phyloP scores from a whole-genome alignment of 768 basidiomycete species.

The Phlebiopsis gigantea region DNA sequence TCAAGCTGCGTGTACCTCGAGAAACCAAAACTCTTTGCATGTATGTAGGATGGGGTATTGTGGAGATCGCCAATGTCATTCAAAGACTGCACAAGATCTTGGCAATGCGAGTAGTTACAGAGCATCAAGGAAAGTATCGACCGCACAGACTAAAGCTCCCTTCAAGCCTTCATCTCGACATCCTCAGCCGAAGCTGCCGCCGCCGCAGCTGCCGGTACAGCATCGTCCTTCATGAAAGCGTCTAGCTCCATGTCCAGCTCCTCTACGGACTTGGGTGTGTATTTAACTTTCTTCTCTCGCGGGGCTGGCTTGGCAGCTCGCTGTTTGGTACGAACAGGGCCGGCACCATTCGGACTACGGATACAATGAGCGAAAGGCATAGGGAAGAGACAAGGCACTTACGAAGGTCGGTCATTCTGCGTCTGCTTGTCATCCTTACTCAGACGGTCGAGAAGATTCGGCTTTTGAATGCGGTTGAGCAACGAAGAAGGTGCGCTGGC shows the following conservation, averaged over 20 bases:
- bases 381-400: neutral
- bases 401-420: neutral
- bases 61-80: too few relatives aligned
- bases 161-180: slow-evolving; percentile 46
- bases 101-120: too few relatives aligned
- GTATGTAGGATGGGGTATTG: too few relatives aligned
- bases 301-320: slow-evolving; percentile 24
- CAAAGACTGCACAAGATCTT: too few relatives aligned
- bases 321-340: slow-evolving; percentile 30
- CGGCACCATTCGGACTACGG: slow-evolving; percentile 19
- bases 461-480: slow-evolving; percentile 71
- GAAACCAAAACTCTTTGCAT: too few relatives aligned
- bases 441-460: slow-evolving; percentile 63
- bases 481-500: slow-evolving; percentile 47
- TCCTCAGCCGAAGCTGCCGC: slow-evolving; percentile 34
- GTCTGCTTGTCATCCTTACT: slow-evolving; percentile 35
- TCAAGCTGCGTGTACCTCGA: too few relatives aligned
- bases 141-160: neutral
- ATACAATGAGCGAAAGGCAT: neutral
- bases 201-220: slow-evolving; percentile 28
- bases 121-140: neutral
- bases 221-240: slow-evolving; percentile 68
- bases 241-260: slow-evolving; percentile 89
- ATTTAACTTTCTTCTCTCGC: slow-evolving; percentile 44
- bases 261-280: slow-evolving; percentile 66